phyloP scores from a whole-genome alignment of 371 early-diverging fungal species.

The Saksenaea oblongispora region DNA sequence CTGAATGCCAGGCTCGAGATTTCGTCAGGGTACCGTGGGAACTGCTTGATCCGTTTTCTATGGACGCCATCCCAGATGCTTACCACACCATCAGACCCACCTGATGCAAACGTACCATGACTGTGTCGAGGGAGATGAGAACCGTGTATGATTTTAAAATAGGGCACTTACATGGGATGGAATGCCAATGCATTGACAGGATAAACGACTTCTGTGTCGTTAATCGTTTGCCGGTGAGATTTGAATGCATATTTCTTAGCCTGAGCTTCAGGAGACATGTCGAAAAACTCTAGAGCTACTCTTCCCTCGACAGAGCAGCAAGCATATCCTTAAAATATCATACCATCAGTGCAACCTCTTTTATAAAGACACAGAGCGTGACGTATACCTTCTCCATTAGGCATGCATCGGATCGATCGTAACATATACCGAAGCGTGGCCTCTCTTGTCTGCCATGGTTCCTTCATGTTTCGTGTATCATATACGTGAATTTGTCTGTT shows the following conservation, averaged over 20 bases:
- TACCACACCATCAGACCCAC: slow-evolving; percentile 93
- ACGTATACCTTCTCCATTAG: slow-evolving; percentile 68
- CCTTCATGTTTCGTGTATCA: slow-evolving; percentile 80
- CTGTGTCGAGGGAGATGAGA: slow-evolving; percentile 26
- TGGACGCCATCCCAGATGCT: slow-evolving; percentile 91
- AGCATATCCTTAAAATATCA: slow-evolving; percentile 66
- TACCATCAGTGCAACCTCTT: neutral
- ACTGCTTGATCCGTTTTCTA: slow-evolving; percentile 85
- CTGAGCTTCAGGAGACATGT: slow-evolving; percentile 63
- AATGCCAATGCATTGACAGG: slow-evolving; percentile 94
- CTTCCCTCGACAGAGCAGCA: slow-evolving; percentile 92
- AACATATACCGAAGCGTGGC: slow-evolving; percentile 85
- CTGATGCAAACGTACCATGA: slow-evolving; percentile 92
- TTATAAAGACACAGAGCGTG: neutral
- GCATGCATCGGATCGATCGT: slow-evolving; percentile 77
- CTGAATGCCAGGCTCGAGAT: slow-evolving; percentile 84
- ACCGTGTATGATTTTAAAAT: neutral
- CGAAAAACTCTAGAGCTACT: slow-evolving; percentile 92
- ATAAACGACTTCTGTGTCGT: slow-evolving; percentile 85
- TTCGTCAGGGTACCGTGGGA: slow-evolving; percentile 81
- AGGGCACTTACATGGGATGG: slow-evolving; percentile 78
- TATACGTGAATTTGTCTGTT: slow-evolving; percentile 78
- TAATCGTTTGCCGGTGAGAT: slow-evolving; percentile 83
- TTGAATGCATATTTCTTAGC: slow-evolving; percentile 92
- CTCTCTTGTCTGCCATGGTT: slow-evolving; percentile 75